Conservation (phyloP, 2,329 filamentous ascomycete genomes). For the Alternaria viburni region DNA sequence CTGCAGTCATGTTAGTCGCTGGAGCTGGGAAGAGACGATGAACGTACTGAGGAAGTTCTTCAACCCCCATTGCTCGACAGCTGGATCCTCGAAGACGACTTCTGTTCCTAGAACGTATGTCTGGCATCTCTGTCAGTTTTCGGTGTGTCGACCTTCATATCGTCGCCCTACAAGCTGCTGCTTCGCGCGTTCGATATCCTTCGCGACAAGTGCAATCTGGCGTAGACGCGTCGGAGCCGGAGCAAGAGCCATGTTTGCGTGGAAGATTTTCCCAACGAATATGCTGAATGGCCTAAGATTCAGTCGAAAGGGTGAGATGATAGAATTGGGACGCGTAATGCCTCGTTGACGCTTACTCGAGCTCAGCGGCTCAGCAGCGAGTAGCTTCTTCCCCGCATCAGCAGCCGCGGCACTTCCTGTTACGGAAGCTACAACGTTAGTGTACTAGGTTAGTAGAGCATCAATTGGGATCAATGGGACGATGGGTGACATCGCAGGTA, state of each 20-base stretch:
- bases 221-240: constrained; percentile 41
- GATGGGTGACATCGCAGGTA: background rate
- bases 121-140: constrained; percentile 20
- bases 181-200: constrained; percentile 36
- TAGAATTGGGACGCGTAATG: background rate
- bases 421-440: background rate
- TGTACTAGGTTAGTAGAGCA: background rate
- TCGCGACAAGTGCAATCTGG: constrained; percentile 44
- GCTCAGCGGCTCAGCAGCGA: background rate
- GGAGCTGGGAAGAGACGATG: background rate
- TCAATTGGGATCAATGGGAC: background rate
- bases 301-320: background rate
- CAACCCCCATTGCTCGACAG: constrained; percentile 49
- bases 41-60: constrained; percentile 49
- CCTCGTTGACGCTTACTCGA: background rate
- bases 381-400: constrained; percentile 8
- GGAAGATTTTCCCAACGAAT: constrained; percentile 8
- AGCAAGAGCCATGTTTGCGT: constrained; percentile 1
- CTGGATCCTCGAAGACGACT: constrained; percentile 49
- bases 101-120: constrained; percentile 49
- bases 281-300: background rate
- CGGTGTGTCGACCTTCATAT: background rate
- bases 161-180: constrained; percentile 30
- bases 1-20: constrained; percentile 24
- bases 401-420: background rate